Evolutionary conservation across 768 basidiomycete species (phyloP).

Genomic region (Lactarius sp.): DNA sequence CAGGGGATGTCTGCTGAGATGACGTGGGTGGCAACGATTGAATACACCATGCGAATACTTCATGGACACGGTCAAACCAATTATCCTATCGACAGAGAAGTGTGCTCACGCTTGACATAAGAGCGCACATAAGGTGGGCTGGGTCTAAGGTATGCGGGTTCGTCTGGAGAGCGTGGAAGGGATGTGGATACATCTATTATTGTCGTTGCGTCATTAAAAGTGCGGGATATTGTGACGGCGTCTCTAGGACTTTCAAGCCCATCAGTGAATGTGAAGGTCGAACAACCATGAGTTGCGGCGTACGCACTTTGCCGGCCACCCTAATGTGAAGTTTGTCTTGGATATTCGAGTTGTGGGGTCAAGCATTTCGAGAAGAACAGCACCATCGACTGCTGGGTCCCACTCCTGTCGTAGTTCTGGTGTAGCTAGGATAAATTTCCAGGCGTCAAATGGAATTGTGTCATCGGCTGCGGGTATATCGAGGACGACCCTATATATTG

Average conservation of each 20-base stretch:
- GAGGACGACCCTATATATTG: slow-evolving; percentile 73
- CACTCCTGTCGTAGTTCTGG: slow-evolving; percentile 86
- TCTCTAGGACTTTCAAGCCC: slow-evolving; percentile 71
- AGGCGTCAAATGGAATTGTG: slow-evolving; percentile 60
- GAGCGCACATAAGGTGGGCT: slow-evolving; percentile 92
- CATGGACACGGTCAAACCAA: slow-evolving; percentile 2
- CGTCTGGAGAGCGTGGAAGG: slow-evolving; percentile 85
- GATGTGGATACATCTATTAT: slow-evolving; percentile 90
- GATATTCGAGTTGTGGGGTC: slow-evolving; percentile 81
- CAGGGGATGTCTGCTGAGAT: slow-evolving; percentile 35
- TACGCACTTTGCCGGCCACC: slow-evolving; percentile 95
- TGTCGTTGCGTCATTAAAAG: slow-evolving; percentile 74
- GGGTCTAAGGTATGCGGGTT: slow-evolving; percentile 86
- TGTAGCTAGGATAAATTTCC: slow-evolving; percentile 77
- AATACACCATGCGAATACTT: slow-evolving; percentile 93
- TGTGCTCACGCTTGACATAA: slow-evolving; percentile 60
- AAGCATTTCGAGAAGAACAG: slow-evolving; percentile 77
- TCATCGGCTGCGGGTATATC: slow-evolving; percentile 63
- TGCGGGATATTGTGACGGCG: slow-evolving; percentile 87
- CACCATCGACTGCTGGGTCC: slow-evolving; percentile 90
- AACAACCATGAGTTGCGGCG: neutral
- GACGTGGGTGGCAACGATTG: slow-evolving; percentile 46
- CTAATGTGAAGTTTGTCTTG: slow-evolving; percentile 87
- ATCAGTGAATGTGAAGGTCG: neutral
- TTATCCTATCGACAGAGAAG: slow-evolving; percentile 20